Base-by-base conservation (phyloP, 192 early-diverging fungal species). In the Entophlyctis luteolus region DNA sequence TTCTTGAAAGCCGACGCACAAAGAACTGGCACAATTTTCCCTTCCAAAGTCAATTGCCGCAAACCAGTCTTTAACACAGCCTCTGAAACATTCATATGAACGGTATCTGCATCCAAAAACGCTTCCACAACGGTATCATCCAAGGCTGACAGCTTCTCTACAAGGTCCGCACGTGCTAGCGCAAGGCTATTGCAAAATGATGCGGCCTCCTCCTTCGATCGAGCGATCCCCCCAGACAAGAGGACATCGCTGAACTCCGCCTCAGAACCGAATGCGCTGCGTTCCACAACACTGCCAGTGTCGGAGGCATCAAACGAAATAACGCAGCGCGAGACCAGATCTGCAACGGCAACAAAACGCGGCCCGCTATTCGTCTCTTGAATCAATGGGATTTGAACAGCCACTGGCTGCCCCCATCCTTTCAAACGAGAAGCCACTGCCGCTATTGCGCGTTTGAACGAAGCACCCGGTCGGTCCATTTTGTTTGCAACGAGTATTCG, bases 401-500 rank as follows among this genome's bases (percentile, higher is more conserved):
- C 83, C 2, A 97, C 69, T 3, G 92, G 89, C 5, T 73, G 55
- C 2, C 84, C 79, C 27, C 86, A 81, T 8, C 79, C 76, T 34
- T 46, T 71, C 65, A 79, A 63, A 10, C 75, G 59, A 27, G 25
- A 32, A 28, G 69, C 62, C 47, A 78, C 62, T 8, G 73, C 70
- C 10, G 65, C 56, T 2, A 90, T 77, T 0, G 86, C 84, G 32
- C 81, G 74, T 1, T 77, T 80, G 65, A 90, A 83, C 0, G 73
- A 75, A 2, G 91, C 90, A 2, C 93, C 96, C 2, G 81, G 77
- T 2, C 96, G 79, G 69, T 98, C 96, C 89, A 98, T 90, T 67
- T 98, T 98, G 79, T 98, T 98, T n/a, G 96, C 84, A 81, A 91
- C 93, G 0, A 87, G 85, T 18, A 98, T 78, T 0, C 93, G 84